A percentile compares a stretch with the other conserved stretches of the same genome.
phyloP scores from a whole-genome alignment of 2,329 filamentous ascomycete genomes.

The Pseudogymnoascus destructans region DNA sequence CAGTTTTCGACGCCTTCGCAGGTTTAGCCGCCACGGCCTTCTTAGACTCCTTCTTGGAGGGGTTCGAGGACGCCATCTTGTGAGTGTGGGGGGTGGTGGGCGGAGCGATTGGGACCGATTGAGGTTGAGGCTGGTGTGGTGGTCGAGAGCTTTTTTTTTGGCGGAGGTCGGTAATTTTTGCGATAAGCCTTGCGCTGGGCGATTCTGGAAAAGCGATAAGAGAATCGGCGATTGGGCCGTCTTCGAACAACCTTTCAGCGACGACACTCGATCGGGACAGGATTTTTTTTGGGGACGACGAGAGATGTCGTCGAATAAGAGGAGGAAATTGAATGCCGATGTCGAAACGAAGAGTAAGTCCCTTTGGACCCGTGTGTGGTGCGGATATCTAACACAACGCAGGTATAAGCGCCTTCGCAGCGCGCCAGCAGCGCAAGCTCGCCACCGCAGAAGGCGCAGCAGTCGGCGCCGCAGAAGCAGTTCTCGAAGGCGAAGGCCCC shows the following conservation, averaged over 20 bases:
- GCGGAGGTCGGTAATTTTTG: conserved; percentile 5
- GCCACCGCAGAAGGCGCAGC: neutral
- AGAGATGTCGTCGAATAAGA: conserved; percentile 27
- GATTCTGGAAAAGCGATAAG: neutral
- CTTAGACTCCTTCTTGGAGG: conserved; percentile 17
- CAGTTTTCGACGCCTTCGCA: conserved; percentile 18
- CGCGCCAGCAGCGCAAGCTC: conserved; percentile 12
- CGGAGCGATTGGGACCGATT: neutral
- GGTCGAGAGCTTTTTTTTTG: conserved; percentile 7
- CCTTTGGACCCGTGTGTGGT: neutral
- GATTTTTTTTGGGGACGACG: neutral
- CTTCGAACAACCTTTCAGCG: neutral
- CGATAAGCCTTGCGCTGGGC: neutral
- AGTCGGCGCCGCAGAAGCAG: conserved; percentile 18
- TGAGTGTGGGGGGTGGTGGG: neutral
- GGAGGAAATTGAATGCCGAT: conserved; percentile 31
- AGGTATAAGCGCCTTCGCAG: conserved; percentile 25
- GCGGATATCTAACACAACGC: conserved; percentile 13
- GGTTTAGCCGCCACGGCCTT: conserved; percentile 17
- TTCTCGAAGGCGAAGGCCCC: conserved; percentile 29
- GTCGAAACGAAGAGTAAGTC: conserved; percentile 27
- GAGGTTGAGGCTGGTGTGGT: neutral
- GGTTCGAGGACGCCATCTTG: conserved; percentile 6
- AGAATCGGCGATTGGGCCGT: neutral
- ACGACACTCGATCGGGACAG: neutral